Conservation (phyloP, 1,139 yeast genomes). For the Wickerhamomyces sp. region DNA sequence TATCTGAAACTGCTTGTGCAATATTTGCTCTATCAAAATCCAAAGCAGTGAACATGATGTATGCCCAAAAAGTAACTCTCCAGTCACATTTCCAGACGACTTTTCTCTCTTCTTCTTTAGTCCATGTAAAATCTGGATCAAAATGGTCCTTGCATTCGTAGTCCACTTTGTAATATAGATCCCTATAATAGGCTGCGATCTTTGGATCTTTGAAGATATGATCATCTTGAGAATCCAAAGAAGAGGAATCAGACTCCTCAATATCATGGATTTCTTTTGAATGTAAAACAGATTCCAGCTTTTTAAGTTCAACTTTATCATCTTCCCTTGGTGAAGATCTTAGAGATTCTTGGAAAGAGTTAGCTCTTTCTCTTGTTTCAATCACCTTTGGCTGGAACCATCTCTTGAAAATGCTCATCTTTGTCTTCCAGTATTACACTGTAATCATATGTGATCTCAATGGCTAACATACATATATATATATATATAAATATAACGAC, state of each 20-base stretch:
- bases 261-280: not conserved
- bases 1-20: constrained; percentile 47
- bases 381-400: constrained; percentile 8
- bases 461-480: no score
- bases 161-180: constrained; percentile 33
- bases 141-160: constrained; percentile 40
- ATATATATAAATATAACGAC: no score
- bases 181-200: constrained; percentile 36
- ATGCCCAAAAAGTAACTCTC: constrained; percentile 42
- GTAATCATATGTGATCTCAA: no score
- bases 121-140: constrained; percentile 43
- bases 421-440: no score
- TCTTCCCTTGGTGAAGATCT: constrained; percentile 3
- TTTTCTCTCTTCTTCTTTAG: constrained; percentile 35
- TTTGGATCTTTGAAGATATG: constrained; percentile 30
- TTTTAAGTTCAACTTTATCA: not conserved
- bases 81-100: constrained; percentile 38
- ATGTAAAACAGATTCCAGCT: not conserved
- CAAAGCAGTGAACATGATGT: constrained; percentile 44
- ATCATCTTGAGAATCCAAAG: constrained; percentile 1
- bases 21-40: constrained; percentile 49
- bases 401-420: not conserved
- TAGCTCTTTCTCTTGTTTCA: constrained; percentile 3
- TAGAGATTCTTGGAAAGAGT: constrained; percentile 4
- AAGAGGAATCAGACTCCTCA: not conserved